phyloP scores from a whole-genome alignment of 129 eudicot genomes.

The sunflower (Helianthus annuus) region DNA sequence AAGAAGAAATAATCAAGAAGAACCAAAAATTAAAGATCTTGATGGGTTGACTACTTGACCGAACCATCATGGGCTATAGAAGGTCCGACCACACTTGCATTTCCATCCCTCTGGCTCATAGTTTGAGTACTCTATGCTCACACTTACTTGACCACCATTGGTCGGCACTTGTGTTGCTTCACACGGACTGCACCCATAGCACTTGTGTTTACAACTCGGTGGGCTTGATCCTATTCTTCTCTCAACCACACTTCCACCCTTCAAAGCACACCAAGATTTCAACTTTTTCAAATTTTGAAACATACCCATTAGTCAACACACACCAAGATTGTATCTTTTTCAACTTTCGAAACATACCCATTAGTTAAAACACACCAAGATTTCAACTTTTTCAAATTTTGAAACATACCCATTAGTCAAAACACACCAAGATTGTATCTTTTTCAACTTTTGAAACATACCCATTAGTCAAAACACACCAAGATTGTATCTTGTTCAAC shows the following conservation, averaged over 20 bases:
- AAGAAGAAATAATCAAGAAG: background rate
- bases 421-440: background rate
- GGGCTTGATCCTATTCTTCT: slow-evolving; percentile 75
- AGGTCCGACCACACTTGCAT: slow-evolving; percentile 76
- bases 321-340: background rate
- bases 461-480: slow-evolving; percentile 14
- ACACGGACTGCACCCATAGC: slow-evolving; percentile 78
- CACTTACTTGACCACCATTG: slow-evolving; percentile 27
- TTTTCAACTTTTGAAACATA: background rate
- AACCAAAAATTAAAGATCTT: background rate
- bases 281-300: background rate
- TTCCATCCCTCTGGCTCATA: slow-evolving; percentile 83
- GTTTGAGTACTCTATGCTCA: slow-evolving; percentile 60
- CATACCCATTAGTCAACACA: slow-evolving; percentile 12
- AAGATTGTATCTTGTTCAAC: background rate
- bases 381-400: background rate
- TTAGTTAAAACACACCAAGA: slow-evolving; percentile 4
- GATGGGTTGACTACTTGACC: background rate
- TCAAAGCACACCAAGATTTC: slow-evolving; percentile 11
- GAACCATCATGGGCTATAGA: slow-evolving; percentile 48
- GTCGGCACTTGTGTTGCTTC: slow-evolving; percentile 84
- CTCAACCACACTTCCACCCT: slow-evolving; percentile 18
- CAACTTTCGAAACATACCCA: slow-evolving; percentile 5
- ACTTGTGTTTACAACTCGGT: slow-evolving; percentile 79
- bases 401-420: slow-evolving; percentile 12